Evolutionary conservation across 306 rosid species (phyloP).

Genomic region (Inga laurina): DNA sequence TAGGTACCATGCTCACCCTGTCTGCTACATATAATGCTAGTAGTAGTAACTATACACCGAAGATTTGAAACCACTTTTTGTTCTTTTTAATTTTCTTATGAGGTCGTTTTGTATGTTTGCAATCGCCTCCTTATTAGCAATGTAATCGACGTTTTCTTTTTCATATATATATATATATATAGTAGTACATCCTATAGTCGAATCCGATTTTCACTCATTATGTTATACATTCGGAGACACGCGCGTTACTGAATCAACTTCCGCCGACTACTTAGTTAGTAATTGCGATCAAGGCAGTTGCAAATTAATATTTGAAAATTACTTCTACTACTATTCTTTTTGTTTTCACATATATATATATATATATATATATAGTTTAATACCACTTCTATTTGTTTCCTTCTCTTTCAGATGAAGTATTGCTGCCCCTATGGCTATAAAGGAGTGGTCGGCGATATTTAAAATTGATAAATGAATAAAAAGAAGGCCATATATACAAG

Average conservation of each 20-base stretch:
- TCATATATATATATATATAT: no score
- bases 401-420: not conserved
- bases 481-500: not conserved
- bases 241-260: no score
- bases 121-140: not conserved
- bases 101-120: no score
- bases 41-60: not conserved
- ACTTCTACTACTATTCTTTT: not conserved
- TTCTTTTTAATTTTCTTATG: not conserved
- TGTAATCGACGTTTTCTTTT: not conserved
- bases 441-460: conserved; percentile 30
- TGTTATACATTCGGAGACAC: no score
- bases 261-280: no score
- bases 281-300: not conserved
- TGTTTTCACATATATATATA: no score
- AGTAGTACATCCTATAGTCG: not conserved
- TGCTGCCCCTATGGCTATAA: not conserved
- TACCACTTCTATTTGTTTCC: not conserved
- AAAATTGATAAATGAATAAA: not conserved
- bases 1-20: no score
- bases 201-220: no score
- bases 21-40: no score
- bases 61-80: no score
- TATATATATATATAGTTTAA: no score
- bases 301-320: not conserved